phyloP scores from a whole-genome alignment of 805 yeast species.

The Naumovozyma castellii region DNA sequence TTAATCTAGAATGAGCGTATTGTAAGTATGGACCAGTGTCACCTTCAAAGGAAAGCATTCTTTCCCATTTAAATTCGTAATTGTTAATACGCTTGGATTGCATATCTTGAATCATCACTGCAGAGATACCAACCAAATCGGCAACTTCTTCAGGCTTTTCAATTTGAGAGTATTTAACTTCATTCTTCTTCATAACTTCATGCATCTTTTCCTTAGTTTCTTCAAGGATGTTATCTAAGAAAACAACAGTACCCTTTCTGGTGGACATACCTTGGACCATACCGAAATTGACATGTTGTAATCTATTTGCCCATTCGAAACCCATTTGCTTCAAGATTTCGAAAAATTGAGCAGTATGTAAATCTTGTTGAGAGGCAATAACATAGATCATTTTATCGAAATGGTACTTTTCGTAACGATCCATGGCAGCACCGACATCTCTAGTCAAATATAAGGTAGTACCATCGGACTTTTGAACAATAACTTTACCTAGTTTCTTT shows the following conservation, averaged over 20 bases:
- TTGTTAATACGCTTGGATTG: constrained; percentile 93
- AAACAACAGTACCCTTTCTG: constrained; percentile 97
- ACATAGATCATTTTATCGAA: constrained; percentile 96
- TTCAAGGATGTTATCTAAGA: constrained; percentile 85
- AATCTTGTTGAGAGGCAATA: constrained; percentile 92
- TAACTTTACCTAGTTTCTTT: constrained; percentile 87
- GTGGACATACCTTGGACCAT: constrained; percentile 99
- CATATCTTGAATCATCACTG: constrained; percentile 99
- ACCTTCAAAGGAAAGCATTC: constrained; percentile 97
- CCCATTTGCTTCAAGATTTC: constrained; percentile 89
- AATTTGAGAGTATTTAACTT: constrained; percentile 82
- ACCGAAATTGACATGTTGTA: constrained; percentile 87
- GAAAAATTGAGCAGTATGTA: constrained; percentile 88
- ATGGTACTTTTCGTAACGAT: constrained; percentile 71
- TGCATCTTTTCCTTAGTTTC: constrained; percentile 92
- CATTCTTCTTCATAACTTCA: constrained; percentile 90
- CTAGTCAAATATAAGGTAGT: constrained; percentile 89
- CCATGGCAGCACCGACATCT: constrained; percentile 93
- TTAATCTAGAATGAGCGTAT: constrained; percentile 94
- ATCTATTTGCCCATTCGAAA: constrained; percentile 70
- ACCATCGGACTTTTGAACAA: constrained; percentile 91
- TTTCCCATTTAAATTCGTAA: constrained; percentile 93
- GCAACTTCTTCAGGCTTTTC: constrained; percentile 92
- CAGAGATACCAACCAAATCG: constrained; percentile 90
- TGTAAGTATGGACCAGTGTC: constrained; percentile 98